Conservation (phyloP, 1,284 basidiomycete genomes). For the Ganoderma boninense region DNA sequence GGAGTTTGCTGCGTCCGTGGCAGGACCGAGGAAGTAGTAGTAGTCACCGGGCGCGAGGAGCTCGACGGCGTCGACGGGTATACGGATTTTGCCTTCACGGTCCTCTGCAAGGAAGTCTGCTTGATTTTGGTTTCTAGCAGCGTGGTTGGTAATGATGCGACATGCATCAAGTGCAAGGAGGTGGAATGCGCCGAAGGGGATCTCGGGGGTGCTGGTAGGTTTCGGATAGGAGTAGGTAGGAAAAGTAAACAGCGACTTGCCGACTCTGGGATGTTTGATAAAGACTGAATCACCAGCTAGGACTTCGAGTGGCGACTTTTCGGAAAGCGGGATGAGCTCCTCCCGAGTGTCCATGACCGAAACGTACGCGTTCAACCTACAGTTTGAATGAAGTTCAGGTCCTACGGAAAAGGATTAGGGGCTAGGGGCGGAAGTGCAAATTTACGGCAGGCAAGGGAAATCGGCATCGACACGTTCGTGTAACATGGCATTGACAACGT, state of each 20-base stretch:
- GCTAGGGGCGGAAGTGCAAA: not conserved
- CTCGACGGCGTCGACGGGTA: not conserved
- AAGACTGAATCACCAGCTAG: not conserved
- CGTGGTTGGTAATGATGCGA: not conserved
- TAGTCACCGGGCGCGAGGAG: not conserved
- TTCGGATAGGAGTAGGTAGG: not conserved
- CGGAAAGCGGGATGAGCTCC: not conserved
- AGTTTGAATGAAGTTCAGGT: not conserved
- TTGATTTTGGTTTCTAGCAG: not conserved
- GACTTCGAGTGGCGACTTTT: not conserved
- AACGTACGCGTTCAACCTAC: not conserved
- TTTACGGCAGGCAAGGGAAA: not conserved
- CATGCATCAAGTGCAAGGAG: not conserved
- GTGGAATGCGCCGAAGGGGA: not conserved
- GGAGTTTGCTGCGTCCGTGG: not conserved
- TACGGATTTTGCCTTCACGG: not conserved
- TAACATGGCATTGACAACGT: conserved; percentile 2
- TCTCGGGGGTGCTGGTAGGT: not conserved
- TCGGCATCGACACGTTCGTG: not conserved
- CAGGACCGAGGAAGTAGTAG: not conserved
- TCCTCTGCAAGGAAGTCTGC: not conserved
- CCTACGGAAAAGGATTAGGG: not conserved
- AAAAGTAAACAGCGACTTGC: not conserved
- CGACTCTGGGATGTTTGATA: not conserved
- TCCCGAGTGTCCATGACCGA: not conserved